Evolutionary conservation across 306 rosid species (phyloP), one percentile per base, ranked within the genome.

Genomic region (Cyclanthera cordifolia): DNA sequence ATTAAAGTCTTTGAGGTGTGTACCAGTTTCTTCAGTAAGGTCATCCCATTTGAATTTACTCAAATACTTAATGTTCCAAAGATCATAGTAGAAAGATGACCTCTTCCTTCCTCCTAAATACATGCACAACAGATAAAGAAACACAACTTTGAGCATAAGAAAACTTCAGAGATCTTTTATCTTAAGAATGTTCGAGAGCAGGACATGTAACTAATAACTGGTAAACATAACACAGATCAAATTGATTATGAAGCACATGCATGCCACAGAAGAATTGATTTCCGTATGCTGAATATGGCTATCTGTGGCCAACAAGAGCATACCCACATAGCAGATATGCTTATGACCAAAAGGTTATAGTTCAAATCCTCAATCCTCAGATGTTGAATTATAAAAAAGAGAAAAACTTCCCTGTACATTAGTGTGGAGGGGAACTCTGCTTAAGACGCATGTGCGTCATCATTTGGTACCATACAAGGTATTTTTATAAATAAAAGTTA

Each of bases 21-120:
- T 82, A 89, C 99, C 96, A 28, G 81, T 81, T 84, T 89, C 99
- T 82, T 83, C 88, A 25, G 87, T 84, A 68, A 93, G 86, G 82
- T 93, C 86, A 76, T 90, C 95, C 99, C 96, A 93, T 85, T 93
- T 93, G 84, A 90, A 90, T 78, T 90, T 87, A 79, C 95, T 87
- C 45, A 90, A 82, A 76, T 93, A 93, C 77, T 89, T 93, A 81
- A 93, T 87, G 81, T 87, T 93, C 99, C 99, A 93, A 74, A 90
- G 81, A 80, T 93, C 99, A 68, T 83, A 79, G 75, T 83, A 83
- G 82, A 93, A 87, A 16, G 88, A 64, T 9, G 94, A 90, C 74
- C 89, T 90, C 84, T 87, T 93, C 82, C 60, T 93, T 50, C 99
- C 98, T 69, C 99, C 99, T 92, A 73, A 24, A 69, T 53, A 75